Evolutionary conservation across 352 stramenopile species (phyloP), one percentile per base, ranked within the genome.

Genomic region (Phytopythium boreale): DNA sequence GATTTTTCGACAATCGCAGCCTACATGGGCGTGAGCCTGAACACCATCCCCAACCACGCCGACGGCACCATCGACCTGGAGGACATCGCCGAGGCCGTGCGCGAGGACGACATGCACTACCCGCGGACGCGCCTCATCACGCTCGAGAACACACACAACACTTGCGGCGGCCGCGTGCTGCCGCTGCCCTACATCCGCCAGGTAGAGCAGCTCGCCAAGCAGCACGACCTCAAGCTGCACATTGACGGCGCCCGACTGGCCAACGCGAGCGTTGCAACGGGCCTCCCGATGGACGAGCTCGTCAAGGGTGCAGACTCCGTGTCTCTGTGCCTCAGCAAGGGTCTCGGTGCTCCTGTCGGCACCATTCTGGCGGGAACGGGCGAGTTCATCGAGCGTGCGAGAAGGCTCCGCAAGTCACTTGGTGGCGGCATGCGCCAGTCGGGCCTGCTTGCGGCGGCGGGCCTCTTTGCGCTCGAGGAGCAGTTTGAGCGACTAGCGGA

Each of bases 101-200:
- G 82, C 37, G 66, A 64, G 9, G 80, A 89, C 63, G 78, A 89
- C 36, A 75, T 73, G 57, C 80, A 89, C 61, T 89, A 82, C 61
- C 80, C 80, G 37, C 69, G 87, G 47, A 97, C 94, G 22, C 73
- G 72, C 19, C 72, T 98, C 26, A 80, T 99, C 22, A 84, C 80
- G 66, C 71, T 99, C 27, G 97, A 99, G 74, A 98, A 98, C 77
- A 98, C 96, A 41, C 97, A 99, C 69, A 99, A 99, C 75, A 96
- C 93, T 61, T 89, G 93, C n/a, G 96, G 96, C 41, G 96, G 96
- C 4, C 78, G 89, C 20, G 81, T 93, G 36, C 76, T 98, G 20
- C 72, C 90, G 22, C 60, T 75, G 9, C 50, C 65, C 15, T 98
- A 96, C 70, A 74, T 98, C 55, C 66, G 79, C 56, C 43, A 71